Conservation (phyloP, 352 stramenopile species). For the Globisporangium perplexum region DNA sequence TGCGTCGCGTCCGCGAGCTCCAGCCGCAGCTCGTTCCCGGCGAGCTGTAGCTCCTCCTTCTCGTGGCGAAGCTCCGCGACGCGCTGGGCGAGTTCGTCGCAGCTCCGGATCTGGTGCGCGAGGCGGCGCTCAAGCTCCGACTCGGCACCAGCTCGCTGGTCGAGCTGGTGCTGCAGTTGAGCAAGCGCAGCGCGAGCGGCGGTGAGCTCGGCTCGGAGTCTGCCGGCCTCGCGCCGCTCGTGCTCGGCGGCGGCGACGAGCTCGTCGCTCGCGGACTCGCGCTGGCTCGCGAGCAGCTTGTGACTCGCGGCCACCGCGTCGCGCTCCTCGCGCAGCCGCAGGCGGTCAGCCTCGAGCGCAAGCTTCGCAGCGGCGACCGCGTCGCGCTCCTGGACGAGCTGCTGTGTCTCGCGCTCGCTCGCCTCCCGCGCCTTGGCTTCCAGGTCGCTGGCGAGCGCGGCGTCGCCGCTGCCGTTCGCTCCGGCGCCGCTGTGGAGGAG, state of each 20-base stretch:
- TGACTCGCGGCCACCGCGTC: conserved; percentile 1
- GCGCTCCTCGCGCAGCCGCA: conserved; percentile 8
- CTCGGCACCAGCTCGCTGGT: conserved; percentile 12
- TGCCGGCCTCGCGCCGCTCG: conserved; percentile 3
- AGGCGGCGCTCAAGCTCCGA: conserved; percentile 20
- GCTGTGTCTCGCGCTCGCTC: conserved; percentile 1
- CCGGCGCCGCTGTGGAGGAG: conserved; percentile 4
- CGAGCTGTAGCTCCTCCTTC: conserved; percentile 30
- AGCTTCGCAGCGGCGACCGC: conserved; percentile 7
- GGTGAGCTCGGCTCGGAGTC: conserved; percentile 3
- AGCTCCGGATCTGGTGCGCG: conserved; percentile 15
- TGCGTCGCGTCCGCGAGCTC: conserved; percentile 43
- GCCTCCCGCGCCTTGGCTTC: conserved; percentile 27
- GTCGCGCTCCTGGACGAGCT: conserved; percentile 20
- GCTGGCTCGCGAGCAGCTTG: conserved; percentile 3
- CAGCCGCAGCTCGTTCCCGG: conserved; percentile 38
- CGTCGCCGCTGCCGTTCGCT: neutral
- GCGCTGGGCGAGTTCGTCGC: conserved; percentile 17
- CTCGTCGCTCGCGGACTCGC: neutral
- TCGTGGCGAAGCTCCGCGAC: conserved; percentile 33
- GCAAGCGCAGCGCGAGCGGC: conserved; percentile 9
- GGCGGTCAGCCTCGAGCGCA: conserved; percentile 2
- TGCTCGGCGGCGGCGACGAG: neutral
- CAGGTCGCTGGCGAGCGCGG: conserved; percentile 18
- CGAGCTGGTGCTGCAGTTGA: conserved; percentile 12